A percentile compares a stretch with the other conserved stretches of the same genome.
Conservation (phyloP, 202 grass and related monocot genomes). For the Setaria viridis region DNA sequence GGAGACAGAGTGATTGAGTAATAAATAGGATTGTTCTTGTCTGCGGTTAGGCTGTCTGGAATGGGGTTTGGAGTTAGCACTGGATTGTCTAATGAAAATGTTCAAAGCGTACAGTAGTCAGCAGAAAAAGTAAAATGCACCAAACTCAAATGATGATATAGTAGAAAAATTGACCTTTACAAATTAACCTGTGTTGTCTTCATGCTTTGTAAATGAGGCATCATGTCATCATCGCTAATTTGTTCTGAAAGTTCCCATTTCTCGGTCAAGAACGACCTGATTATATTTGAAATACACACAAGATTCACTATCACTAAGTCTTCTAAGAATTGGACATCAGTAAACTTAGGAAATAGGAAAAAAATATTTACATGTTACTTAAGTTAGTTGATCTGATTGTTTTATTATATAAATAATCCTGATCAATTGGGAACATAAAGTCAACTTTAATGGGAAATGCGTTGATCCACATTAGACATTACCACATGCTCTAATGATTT, state of each 20-base stretch:
- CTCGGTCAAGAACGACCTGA: not conserved
- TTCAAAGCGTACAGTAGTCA: not conserved
- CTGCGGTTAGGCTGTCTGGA: too few species aligned
- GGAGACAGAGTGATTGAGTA: not conserved
- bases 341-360: not conserved
- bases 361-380: not conserved
- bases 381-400: not conserved
- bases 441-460: not conserved
- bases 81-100: not conserved
- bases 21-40: not conserved
- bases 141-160: not conserved
- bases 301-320: not conserved
- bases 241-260: not conserved
- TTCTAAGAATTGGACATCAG: not conserved
- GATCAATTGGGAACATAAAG: not conserved
- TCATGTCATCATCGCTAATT: not conserved
- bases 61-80: not conserved
- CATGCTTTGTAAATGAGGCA: not conserved
- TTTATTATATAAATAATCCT: constrained; percentile 3
- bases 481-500: not conserved
- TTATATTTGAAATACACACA: not conserved
- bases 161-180: not conserved
- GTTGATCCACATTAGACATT: not conserved
- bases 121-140: not conserved
- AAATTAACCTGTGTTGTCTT: not conserved